phyloP scores from a whole-genome alignment of 352 stramenopile genomes.

The Aphanomyces astaci region DNA sequence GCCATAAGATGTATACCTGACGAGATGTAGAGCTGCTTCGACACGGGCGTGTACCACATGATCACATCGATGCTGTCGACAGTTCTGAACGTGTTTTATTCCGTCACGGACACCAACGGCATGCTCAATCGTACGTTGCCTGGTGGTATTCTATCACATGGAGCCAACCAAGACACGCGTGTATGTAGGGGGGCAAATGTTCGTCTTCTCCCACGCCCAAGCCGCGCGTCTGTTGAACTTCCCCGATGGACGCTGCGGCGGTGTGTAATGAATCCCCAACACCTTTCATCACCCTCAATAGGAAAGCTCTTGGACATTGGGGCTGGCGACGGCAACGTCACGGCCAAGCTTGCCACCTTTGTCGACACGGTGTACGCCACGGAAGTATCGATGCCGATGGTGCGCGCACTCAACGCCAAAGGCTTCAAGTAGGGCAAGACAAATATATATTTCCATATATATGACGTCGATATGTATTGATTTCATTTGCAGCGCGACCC shows the following conservation, averaged over 20 bases:
- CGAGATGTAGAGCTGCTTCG: slow-evolving; percentile 70
- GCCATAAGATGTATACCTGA: too few relatives aligned
- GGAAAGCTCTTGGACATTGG: slow-evolving; percentile 65
- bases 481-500: slow-evolving; percentile 1
- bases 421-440: slow-evolving; percentile 75
- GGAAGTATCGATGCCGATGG: slow-evolving; percentile 73
- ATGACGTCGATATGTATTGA: background rate
- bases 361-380: slow-evolving; percentile 60
- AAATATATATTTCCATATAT: background rate
- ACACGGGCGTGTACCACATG: slow-evolving; percentile 54
- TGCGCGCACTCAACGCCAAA: slow-evolving; percentile 57
- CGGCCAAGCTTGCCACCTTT: slow-evolving; percentile 62
- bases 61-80: slow-evolving; percentile 37
- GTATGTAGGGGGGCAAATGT: slow-evolving; percentile 83
- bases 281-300: background rate
- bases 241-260: background rate
- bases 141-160: background rate
- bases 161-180: background rate
- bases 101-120: slow-evolving; percentile 71
- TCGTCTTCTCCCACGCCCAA: slow-evolving; percentile 68
- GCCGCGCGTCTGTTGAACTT: background rate
- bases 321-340: slow-evolving; percentile 78
- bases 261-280: background rate
- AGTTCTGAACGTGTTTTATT: slow-evolving; percentile 71
- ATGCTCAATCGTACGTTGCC: slow-evolving; percentile 68